These are phyloP conservation scores for Exophiala dermatitidis DNA, from an alignment of 2,329 filamentous ascomycete species.

Conservation along the genomic window DNA sequence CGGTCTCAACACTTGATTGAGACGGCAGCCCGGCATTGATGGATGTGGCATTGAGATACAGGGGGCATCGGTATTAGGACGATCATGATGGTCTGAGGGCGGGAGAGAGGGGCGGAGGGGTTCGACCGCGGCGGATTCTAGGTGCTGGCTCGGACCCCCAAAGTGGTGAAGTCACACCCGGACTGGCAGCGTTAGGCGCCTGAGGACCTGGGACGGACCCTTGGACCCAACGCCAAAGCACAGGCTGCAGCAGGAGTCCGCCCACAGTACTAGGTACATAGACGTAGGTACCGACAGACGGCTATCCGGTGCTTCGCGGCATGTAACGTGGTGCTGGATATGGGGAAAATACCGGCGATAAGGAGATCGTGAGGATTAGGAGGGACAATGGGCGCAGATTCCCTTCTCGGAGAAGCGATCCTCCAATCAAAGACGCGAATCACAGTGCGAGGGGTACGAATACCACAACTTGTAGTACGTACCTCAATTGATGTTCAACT, in stretches of 20 bases:
- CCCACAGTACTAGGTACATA: too few species aligned
- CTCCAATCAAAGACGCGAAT: too few species aligned
- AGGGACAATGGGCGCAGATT: neutral
- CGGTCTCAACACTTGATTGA: neutral
- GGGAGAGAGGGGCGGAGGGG: neutral
- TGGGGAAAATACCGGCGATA: neutral
- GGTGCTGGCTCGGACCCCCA: neutral
- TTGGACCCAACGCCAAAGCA: too few species aligned
- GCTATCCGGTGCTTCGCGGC: neutral
- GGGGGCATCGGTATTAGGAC: slow-evolving; percentile 12
- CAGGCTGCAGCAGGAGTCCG: too few species aligned
- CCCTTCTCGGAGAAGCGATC: neutral
- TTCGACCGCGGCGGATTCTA: neutral
- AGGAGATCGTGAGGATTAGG: neutral
- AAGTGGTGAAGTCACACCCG: neutral
- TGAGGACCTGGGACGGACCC: too few species aligned
- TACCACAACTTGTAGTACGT: neutral
- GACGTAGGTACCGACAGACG: too few species aligned
- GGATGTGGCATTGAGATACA: neutral
- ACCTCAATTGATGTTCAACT: neutral
- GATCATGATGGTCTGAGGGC: slow-evolving; percentile 9
- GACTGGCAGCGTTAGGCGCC: neutral
- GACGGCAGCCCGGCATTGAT: slow-evolving; percentile 4
- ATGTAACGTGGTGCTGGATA: neutral
- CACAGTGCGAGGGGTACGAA: too few species aligned